phyloP scores from a whole-genome alignment of 768 basidiomycete genomes.

The Agaricus subrufescens region DNA sequence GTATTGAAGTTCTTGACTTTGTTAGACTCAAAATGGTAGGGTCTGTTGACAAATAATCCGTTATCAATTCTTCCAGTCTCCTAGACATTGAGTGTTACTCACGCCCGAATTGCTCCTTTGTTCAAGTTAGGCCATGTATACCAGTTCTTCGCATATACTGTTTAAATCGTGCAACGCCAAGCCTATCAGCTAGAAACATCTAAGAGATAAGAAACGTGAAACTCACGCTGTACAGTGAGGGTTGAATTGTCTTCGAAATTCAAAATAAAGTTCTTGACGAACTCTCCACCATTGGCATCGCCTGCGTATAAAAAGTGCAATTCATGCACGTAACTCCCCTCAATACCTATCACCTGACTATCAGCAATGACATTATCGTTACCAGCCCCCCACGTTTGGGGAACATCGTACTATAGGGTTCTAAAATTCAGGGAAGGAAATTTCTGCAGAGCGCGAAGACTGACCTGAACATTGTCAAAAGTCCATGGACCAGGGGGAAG shows the following conservation, averaged over 20 bases:
- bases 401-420: slow-evolving; percentile 35
- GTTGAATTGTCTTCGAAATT: slow-evolving; percentile 32
- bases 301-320: slow-evolving; percentile 46
- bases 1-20: slow-evolving; percentile 37
- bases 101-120: slow-evolving; percentile 41
- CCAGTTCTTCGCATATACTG: slow-evolving; percentile 44
- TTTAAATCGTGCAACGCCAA: not conserved
- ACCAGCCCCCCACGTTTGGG: slow-evolving; percentile 32
- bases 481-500: slow-evolving; percentile 34
- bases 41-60: slow-evolving; percentile 22
- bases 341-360: slow-evolving; percentile 32
- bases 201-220: not conserved
- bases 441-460: not conserved
- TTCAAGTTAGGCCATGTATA: slow-evolving; percentile 37
- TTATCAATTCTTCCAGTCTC: not conserved
- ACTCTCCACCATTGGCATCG: slow-evolving; percentile 30
- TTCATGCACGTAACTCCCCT: slow-evolving; percentile 36
- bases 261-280: slow-evolving; percentile 29
- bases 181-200: too few species aligned
- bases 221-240: slow-evolving; percentile 29
- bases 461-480: slow-evolving; percentile 35
- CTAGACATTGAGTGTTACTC: slow-evolving; percentile 5
- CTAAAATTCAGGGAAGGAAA: not conserved
- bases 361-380: slow-evolving; percentile 42
- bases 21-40: slow-evolving; percentile 37